Evolutionary conservation across 768 basidiomycete genomes (phyloP), one percentile per base, ranked within the genome.

Genomic region (Termitomyces bulborhizus): DNA sequence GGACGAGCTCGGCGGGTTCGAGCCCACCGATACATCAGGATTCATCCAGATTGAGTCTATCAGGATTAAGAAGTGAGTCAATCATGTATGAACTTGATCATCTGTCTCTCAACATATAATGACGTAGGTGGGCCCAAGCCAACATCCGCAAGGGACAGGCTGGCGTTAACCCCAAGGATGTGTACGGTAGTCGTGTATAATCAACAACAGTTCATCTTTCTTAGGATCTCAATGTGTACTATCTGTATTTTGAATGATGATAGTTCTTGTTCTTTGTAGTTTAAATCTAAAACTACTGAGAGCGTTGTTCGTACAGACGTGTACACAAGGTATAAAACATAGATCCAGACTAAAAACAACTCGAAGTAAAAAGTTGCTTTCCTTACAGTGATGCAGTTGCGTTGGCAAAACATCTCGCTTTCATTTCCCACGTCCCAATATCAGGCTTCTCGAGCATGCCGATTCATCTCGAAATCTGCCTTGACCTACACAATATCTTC

Each of bases 31-130:
- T 66, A 94, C 94, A 36, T 83, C 89, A 48, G 95, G 95, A 4
- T 98, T 98, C 80, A 98, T 98, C 72, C 86, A 89, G 66, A 98
- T 99, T 61, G 92, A 97, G 70, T 92, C 92, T 32, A 98, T 99
- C 71, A 85, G 97, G 46, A 93, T 99, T 71, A 98, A 97, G 79
- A 94, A 97, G 86, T 96, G 68, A 58, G 86, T 74, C 43, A 21
- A 53, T 21, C 11, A 39, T 39, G 16, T 21, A 31, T 21, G n/a
- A 2, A 49, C 40, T 42, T 36, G 6, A 47, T 59, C 13, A 34
- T 39, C 44, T 15, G 16, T 40, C 47, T 54, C 47, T 54, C 36
- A 44, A 54, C 46, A 43, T 57, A 53, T 34, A 26, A 52, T 47
- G 50, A n/a, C 31, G 6, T 51, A 92, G 90, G 66, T 93, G 91